phyloP scores from a whole-genome alignment of 129 eudicot species.

The Saposhnikovia divaricata region DNA sequence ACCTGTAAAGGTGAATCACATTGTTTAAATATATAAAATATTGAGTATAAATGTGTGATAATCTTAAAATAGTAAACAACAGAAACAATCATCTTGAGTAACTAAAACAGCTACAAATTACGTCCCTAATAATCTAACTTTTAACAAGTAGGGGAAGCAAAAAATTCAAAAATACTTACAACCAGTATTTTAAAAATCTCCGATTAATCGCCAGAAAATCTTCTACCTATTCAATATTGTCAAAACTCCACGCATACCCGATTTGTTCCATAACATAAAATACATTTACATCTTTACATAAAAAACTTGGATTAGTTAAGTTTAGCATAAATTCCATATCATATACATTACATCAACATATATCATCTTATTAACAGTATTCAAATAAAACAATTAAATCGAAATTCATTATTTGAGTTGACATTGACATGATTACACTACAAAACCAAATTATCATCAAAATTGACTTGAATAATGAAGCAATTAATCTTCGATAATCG shows the following conservation, averaged over 20 bases:
- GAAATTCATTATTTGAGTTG: too few relatives aligned
- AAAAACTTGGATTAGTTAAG: background rate
- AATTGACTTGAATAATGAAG: too few relatives aligned
- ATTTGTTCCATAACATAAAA: too few relatives aligned
- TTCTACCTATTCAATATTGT: background rate
- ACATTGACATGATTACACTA: background rate
- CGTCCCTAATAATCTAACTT: background rate
- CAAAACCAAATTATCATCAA: background rate
- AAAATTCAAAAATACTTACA: too few relatives aligned
- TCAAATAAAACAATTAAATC: background rate
- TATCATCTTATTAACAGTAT: background rate
- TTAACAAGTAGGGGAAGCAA: too few relatives aligned
- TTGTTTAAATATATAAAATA: background rate
- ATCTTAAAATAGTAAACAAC: background rate
- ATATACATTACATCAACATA: too few relatives aligned
- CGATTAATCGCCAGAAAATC: background rate
- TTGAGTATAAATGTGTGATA: background rate
- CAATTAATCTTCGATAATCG: background rate
- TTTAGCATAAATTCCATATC: too few relatives aligned
- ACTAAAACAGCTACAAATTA: background rate
- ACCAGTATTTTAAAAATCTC: background rate
- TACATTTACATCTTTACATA: background rate
- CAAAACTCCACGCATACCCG: background rate
- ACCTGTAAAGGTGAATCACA: conserved; percentile 23
- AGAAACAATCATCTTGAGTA: background rate